Evolutionary conservation across 768 basidiomycete species (phyloP).

Genomic region (Rickenella mellea): DNA sequence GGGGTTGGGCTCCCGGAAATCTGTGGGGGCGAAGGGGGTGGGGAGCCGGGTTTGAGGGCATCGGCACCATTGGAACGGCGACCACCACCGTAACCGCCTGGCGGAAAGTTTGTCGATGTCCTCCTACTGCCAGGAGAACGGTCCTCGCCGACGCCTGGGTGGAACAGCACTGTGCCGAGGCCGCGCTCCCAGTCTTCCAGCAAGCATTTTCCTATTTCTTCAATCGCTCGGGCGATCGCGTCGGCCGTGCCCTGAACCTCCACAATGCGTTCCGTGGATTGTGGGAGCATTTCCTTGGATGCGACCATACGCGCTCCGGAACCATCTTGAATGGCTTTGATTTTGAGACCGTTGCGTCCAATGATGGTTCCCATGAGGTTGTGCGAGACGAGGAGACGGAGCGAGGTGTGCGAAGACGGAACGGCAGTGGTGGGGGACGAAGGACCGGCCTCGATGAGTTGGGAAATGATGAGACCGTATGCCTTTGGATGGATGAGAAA

Average conservation of each 20-base stretch:
- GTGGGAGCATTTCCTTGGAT: conserved; percentile 97
- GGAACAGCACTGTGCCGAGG: conserved; percentile 89
- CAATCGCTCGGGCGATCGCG: conserved; percentile 84
- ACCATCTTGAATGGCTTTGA: conserved; percentile 95
- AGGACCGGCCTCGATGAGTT: conserved; percentile 77
- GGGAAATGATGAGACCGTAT: conserved; percentile 88
- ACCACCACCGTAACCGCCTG: conserved; percentile 32
- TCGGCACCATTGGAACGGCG: conserved; percentile 63
- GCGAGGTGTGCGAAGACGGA: conserved; percentile 62
- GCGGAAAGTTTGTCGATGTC: conserved; percentile 18
- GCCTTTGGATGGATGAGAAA: conserved; percentile 41
- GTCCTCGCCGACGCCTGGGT: conserved; percentile 82
- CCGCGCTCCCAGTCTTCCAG: conserved; percentile 96
- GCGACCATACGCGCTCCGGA: conserved; percentile 98
- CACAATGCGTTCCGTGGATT: conserved; percentile 97
- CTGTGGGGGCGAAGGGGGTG: conserved; percentile 37
- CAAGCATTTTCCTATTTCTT: conserved; percentile 92
- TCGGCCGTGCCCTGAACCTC: conserved; percentile 95
- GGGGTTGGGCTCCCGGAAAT: conserved; percentile 19
- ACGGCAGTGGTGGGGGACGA: conserved; percentile 51
- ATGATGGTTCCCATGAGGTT: conserved; percentile 99
- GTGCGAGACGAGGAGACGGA: conserved; percentile 96
- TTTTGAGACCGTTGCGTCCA: conserved; percentile 92
- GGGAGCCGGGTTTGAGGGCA: conserved; percentile 13
- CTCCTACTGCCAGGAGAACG: conserved; percentile 43